Base-by-base conservation (phyloP, 1,139 yeast genomes). In the Yamadazyma atlantica region DNA sequence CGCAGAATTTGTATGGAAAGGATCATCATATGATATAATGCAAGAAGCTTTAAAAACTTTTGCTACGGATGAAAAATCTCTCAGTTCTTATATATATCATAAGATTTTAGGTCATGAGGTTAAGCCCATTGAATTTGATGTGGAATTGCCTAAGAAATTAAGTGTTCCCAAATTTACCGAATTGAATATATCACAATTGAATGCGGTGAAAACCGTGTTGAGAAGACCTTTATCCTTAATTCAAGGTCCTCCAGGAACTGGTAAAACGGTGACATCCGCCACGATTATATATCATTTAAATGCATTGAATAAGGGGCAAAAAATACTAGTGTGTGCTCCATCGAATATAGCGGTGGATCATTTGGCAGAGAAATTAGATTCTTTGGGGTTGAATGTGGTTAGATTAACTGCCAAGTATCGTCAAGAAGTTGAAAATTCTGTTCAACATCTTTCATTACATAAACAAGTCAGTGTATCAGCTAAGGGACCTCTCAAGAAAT, bases 241-340 rank as follows among this genome's bases (percentile, higher is more conserved):
- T 48, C 97, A 90, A 60, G 97, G 97, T 14, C 97, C 97, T n/a
- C 97, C 97, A 2, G 96, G 96, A 44, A 90, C 97, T 0, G 97
- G 97, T 57, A 90, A 90, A 58, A 90, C 97, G 1, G 95, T 88
- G 11, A 89, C 96, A 0, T 87, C 96, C 0, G 94, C 96, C 3
- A 83, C 96, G 0, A 86, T 90, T 46, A 78, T 89, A 19, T 85
- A 85, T 53, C 96, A 88, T 53, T 64, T 89, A 43, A 72, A 80
- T 2, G 76, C 77, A 41, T 55, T 82, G 44, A 78, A 78, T 48
- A 55, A 75, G 40, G 73, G 75, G 1, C 49, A 41, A 23, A 71
- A 73, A 41, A 80, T 89, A 6, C 69, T 90, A 35, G 97, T 89
- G 2, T 88, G 96, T 69, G 97, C 97, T 2, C 96, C 97, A 12